phyloP scores from a whole-genome alignment of 1,284 basidiomycete species.

The Cutaneotrichosporon dermatis region DNA sequence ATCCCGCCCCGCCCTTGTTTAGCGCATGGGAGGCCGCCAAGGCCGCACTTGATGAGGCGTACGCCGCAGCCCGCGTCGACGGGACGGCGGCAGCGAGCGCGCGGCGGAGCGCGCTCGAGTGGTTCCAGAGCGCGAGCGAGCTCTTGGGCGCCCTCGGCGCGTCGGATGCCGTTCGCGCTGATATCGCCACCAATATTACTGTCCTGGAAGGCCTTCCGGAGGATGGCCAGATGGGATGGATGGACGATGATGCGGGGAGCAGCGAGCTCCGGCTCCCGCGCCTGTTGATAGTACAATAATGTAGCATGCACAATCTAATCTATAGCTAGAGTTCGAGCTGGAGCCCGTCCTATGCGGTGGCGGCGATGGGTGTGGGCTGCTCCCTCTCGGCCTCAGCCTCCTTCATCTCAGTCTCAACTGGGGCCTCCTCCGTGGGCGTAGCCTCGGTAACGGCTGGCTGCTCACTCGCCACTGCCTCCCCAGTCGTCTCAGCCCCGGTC shows the following conservation, averaged over 20 bases:
- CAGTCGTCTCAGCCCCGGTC: background rate
- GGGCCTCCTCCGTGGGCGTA: too few relatives aligned
- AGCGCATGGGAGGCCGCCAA: constrained; percentile 4
- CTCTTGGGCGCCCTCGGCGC: background rate
- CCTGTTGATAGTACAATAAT: background rate
- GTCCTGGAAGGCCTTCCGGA: background rate
- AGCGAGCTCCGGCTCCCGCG: too few relatives aligned
- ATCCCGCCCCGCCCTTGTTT: background rate
- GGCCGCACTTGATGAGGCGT: constrained; percentile 3
- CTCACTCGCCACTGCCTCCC: background rate
- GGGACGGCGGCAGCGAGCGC: background rate
- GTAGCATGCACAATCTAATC: background rate
- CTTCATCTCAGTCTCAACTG: background rate
- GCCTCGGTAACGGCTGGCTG: too few relatives aligned
- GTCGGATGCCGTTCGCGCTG: background rate
- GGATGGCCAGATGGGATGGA: background rate
- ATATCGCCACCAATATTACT: background rate
- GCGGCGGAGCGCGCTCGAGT: background rate
- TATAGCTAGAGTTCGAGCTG: too few relatives aligned
- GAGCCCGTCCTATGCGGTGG: background rate
- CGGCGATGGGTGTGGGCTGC: background rate
- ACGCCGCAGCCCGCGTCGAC: background rate
- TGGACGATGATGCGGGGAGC: too few relatives aligned
- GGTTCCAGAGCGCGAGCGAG: background rate
- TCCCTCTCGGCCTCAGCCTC: background rate